phyloP scores from a whole-genome alignment of 768 basidiomycete species.

The Leccinum broughii region DNA sequence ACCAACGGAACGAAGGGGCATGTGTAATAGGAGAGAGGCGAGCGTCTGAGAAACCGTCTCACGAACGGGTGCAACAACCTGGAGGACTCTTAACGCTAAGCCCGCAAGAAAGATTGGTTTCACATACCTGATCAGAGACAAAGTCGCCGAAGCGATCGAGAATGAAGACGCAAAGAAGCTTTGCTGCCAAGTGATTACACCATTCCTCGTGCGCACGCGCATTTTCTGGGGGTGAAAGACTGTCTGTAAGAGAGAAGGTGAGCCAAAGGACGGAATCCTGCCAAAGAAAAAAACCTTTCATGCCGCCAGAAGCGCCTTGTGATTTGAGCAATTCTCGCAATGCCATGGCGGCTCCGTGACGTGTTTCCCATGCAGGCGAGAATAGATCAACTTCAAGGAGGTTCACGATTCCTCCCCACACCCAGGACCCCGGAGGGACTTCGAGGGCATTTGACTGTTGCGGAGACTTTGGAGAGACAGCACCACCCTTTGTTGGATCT shows the following conservation, averaged over 20 bases:
- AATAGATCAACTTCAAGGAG: constrained; percentile 82
- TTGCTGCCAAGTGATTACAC: constrained; percentile 87
- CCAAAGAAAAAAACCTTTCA: constrained; percentile 53
- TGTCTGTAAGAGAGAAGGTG: constrained; percentile 41
- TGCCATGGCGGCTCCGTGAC: constrained; percentile 93
- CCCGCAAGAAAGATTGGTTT: neutral
- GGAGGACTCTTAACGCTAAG: constrained; percentile 1
- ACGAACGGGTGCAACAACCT: constrained; percentile 93
- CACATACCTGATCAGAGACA: constrained; percentile 78
- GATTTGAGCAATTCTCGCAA: constrained; percentile 83
- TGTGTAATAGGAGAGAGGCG: constrained; percentile 83
- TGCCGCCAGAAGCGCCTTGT: constrained; percentile 82
- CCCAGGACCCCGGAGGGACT: constrained; percentile 73
- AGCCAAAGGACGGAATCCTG: neutral
- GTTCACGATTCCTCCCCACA: constrained; percentile 83
- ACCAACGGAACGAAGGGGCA: constrained; percentile 76
- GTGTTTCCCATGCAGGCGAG: constrained; percentile 86
- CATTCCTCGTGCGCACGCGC: constrained; percentile 73
- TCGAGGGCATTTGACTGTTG: constrained; percentile 78
- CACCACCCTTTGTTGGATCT: constrained; percentile 84
- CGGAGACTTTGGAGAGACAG: constrained; percentile 74
- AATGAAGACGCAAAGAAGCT: constrained; percentile 86
- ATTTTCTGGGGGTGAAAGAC: constrained; percentile 56
- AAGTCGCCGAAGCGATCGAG: constrained; percentile 99
- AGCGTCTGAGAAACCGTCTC: constrained; percentile 95